Conservation (phyloP, 139 green algal species). For the Auxenochlorella pyrenoidosa region DNA sequence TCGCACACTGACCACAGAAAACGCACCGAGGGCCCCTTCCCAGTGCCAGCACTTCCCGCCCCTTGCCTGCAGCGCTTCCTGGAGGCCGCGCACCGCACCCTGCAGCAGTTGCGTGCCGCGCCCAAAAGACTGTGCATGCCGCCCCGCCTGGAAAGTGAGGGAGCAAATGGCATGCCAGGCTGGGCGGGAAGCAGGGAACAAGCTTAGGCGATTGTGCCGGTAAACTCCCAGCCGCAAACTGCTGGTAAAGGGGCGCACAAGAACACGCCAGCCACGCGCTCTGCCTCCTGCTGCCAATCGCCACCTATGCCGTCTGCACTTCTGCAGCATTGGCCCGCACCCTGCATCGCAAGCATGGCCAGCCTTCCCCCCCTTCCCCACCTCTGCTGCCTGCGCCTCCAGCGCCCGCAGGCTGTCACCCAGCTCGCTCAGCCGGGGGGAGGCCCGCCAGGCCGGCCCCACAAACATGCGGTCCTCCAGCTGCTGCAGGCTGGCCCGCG, state of each 20-base stretch:
- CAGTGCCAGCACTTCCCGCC: too few species aligned
- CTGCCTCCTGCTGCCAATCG: too few species aligned
- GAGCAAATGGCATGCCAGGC: background rate
- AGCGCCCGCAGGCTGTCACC: background rate
- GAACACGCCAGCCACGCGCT: too few species aligned
- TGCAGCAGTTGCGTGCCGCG: conserved; percentile 12
- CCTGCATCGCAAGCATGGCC: too few species aligned
- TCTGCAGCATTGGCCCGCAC: too few species aligned
- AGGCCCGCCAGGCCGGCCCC: background rate
- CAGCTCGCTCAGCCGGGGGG: background rate
- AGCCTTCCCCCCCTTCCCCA: background rate
- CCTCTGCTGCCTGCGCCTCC: conserved; percentile 18
- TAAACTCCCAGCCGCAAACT: too few species aligned
- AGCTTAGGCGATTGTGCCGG: background rate
- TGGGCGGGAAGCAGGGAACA: background rate
- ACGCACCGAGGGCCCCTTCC: background rate
- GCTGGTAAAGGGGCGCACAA: too few species aligned
- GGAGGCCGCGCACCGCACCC: background rate
- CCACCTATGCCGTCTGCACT: too few species aligned
- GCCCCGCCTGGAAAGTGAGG: background rate
- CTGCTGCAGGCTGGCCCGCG: background rate
- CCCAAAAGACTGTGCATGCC: background rate
- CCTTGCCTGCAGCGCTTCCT: conserved; percentile 18
- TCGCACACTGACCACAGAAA: background rate
- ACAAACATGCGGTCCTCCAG: conserved; percentile 24